phyloP scores from a whole-genome alignment of 768 basidiomycete genomes.

The Multifurca ochricompacta region DNA sequence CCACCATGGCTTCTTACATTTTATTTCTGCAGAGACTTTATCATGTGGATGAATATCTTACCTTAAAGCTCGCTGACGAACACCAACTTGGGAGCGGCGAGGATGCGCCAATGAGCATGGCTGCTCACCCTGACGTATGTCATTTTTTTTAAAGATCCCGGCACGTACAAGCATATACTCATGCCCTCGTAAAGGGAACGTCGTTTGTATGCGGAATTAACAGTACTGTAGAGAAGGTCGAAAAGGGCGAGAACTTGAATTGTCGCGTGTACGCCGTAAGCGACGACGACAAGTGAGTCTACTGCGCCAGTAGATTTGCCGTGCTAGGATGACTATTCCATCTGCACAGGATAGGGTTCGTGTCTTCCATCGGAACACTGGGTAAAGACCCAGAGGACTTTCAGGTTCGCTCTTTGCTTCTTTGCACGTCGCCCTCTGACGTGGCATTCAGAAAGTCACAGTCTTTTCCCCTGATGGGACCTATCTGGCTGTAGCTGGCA shows the following conservation, averaged over 20 bases:
- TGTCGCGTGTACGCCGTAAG: conserved; percentile 61
- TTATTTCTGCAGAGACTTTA: conserved; percentile 54
- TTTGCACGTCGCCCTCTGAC: conserved; percentile 1
- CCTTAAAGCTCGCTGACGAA: conserved; percentile 54
- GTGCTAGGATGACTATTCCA: not conserved
- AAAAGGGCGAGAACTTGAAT: conserved; percentile 71
- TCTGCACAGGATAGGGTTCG: conserved; percentile 41
- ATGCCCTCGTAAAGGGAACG: conserved; percentile 33
- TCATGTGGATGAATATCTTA: conserved; percentile 44
- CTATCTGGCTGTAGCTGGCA: conserved; percentile 65
- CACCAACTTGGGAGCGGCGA: conserved; percentile 71
- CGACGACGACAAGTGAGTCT: conserved; percentile 48
- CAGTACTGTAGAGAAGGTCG: conserved; percentile 53
- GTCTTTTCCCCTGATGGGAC: conserved; percentile 63
- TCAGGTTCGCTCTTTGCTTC: conserved; percentile 46
- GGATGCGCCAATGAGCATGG: conserved; percentile 97
- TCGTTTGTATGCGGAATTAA: conserved; percentile 81
- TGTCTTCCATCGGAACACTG: conserved; percentile 56
- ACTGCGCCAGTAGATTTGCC: not conserved
- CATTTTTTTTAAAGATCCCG: conserved; percentile 1
- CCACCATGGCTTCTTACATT: not conserved
- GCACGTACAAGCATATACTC: not conserved
- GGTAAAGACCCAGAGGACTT: conserved; percentile 63
- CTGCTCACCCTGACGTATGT: conserved; percentile 52
- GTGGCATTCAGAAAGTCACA: conserved; percentile 70